Percentiles rank a stretch among this genome's conserved stretches.
phyloP scores from a whole-genome alignment of 805 yeast genomes.

The Wickerhamiella occidentalis region DNA sequence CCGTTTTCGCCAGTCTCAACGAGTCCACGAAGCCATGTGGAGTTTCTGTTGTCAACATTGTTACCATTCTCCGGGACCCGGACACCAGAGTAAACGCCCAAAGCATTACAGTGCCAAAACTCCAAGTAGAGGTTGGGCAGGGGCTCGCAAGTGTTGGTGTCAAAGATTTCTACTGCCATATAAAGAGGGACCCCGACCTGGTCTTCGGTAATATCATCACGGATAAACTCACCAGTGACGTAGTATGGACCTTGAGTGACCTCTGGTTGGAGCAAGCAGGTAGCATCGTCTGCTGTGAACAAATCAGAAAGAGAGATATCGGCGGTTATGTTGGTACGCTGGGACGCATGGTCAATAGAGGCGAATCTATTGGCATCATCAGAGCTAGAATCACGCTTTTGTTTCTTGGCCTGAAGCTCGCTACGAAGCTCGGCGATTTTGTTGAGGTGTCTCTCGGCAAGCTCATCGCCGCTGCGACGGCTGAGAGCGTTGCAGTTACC shows the following conservation, averaged over 20 bases:
- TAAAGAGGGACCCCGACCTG: neutral
- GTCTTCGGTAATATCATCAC: slow-evolving; percentile 2
- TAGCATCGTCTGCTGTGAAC: neutral
- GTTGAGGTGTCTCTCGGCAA: neutral
- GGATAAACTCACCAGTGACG: slow-evolving; percentile 1
- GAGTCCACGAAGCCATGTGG: neutral
- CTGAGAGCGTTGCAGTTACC: neutral
- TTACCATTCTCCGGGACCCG: neutral
- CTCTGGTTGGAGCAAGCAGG: slow-evolving; percentile 3
- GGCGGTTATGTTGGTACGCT: slow-evolving; percentile 1
- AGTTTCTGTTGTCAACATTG: neutral
- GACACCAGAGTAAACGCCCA: neutral
- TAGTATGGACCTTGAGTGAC: neutral
- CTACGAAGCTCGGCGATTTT: neutral
- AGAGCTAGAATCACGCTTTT: neutral
- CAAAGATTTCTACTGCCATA: slow-evolving; percentile 1
- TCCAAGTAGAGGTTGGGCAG: neutral
- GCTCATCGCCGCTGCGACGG: neutral
- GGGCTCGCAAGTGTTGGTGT: neutral
- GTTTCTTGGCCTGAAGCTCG: neutral
- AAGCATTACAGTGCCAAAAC: slow-evolving; percentile 3
- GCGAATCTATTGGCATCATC: neutral
- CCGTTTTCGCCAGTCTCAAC: slow-evolving; percentile 1
- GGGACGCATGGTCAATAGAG: neutral
- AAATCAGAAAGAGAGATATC: neutral